phyloP scores from a whole-genome alignment of 2,329 filamentous ascomycete species.

The Tolypocladium paradoxum region DNA sequence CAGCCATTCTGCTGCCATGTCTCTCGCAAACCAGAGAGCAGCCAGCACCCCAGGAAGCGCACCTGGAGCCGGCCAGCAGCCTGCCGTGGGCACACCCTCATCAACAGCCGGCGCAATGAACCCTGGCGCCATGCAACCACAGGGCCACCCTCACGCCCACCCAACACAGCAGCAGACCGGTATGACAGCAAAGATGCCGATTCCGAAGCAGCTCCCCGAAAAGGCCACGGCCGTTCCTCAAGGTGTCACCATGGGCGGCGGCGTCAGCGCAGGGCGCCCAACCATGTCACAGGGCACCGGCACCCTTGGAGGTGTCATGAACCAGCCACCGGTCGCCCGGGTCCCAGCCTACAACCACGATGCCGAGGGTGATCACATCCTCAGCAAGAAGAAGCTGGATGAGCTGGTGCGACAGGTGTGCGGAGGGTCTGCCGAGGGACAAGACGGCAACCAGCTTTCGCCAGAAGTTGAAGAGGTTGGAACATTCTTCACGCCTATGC shows the following conservation, averaged over 20 bases:
- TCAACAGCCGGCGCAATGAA: conserved; percentile 16
- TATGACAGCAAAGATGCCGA: conserved; percentile 59
- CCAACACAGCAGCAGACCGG: conserved; percentile 26
- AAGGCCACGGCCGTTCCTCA: conserved; percentile 58
- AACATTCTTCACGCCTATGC: background rate
- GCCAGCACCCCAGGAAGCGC: conserved; percentile 22
- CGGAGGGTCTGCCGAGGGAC: conserved; percentile 62
- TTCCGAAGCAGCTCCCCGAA: conserved; percentile 66
- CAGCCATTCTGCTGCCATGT: conserved; percentile 39
- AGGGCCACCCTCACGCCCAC: conserved; percentile 10
- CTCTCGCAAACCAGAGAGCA: conserved; percentile 33
- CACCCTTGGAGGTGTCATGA: conserved; percentile 70
- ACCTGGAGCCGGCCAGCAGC: conserved; percentile 18
- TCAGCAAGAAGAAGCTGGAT: conserved; percentile 97
- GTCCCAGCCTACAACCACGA: conserved; percentile 79
- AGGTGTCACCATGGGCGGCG: conserved; percentile 60
- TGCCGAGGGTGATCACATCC: conserved; percentile 79
- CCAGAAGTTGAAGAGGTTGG: conserved; percentile 92
- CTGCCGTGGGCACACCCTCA: conserved; percentile 18
- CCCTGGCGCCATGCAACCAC: conserved; percentile 17
- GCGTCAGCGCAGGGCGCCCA: conserved; percentile 57
- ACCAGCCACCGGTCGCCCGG: conserved; percentile 74
- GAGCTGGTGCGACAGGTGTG: conserved; percentile 91
- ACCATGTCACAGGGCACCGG: conserved; percentile 72
- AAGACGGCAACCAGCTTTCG: conserved; percentile 66